These are phyloP conservation scores for Lepraria neglecta DNA, from an alignment of 495 filamentous ascomycete species.

Conservation along the genomic window DNA sequence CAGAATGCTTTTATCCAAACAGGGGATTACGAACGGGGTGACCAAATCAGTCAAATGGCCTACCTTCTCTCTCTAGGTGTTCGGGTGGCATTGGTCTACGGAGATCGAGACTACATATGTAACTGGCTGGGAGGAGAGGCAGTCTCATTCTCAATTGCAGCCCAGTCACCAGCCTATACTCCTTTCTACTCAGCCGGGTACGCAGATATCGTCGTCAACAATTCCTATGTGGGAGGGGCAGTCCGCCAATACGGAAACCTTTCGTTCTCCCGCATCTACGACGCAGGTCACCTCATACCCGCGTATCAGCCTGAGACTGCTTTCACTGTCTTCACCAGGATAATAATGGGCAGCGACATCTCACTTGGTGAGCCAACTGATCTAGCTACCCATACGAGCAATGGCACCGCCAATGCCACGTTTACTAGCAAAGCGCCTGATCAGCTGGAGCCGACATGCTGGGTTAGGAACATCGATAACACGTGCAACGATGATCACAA, in stretches of 20 bases:
- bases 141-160: conserved; percentile 35
- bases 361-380: conserved; percentile 44
- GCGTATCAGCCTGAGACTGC: conserved; percentile 39
- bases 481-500: conserved; percentile 49
- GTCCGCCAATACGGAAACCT: conserved; percentile 47
- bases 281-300: conserved; percentile 46
- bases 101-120: conserved; percentile 56
- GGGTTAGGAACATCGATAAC: conserved; percentile 42
- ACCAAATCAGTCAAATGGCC: conserved; percentile 45
- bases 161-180: conserved; percentile 29
- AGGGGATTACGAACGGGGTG: conserved; percentile 46
- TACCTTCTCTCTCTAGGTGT: conserved; percentile 46
- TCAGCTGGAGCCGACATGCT: conserved; percentile 48
- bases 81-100: conserved; percentile 37
- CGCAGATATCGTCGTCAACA: conserved; percentile 47
- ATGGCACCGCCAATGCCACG: conserved; percentile 46
- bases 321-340: conserved; percentile 31
- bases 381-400: conserved; percentile 46
- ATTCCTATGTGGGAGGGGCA: conserved; percentile 44
- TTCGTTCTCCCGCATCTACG: conserved; percentile 46
- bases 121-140: conserved; percentile 54
- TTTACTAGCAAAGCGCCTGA: conserved; percentile 39
- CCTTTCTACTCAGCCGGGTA: conserved; percentile 46
- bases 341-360: conserved; percentile 29
- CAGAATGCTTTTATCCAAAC: conserved; percentile 26